A percentile compares a stretch with the other conserved stretches of the same genome.
These are phyloP conservation scores for Crithidia mellificae DNA, from an alignment of 208 protist species.

Conservation along the genomic window DNA sequence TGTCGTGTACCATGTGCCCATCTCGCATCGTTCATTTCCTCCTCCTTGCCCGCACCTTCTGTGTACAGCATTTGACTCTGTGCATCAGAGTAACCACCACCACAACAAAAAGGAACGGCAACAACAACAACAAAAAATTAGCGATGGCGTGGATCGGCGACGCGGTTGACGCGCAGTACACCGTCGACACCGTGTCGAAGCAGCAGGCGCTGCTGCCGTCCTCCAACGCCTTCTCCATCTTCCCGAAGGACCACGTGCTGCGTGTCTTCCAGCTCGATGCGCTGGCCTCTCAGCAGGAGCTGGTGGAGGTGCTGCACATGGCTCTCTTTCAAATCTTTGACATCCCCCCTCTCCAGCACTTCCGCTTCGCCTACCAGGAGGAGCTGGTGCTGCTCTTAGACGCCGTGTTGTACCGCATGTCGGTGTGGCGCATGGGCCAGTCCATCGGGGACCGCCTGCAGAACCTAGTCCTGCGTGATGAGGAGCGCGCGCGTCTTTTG, in stretches of 20 bases:
- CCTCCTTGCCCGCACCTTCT: too few species aligned
- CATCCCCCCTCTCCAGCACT: constrained; percentile 59
- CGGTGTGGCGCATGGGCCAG: constrained; percentile 71
- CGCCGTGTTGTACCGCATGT: constrained; percentile 65
- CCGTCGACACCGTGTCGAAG: constrained; percentile 78
- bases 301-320: constrained; percentile 75
- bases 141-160: constrained; percentile 74
- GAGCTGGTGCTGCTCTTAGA: constrained; percentile 78
- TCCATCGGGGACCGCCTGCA: constrained; percentile 81
- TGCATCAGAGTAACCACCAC: too few species aligned
- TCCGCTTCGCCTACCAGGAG: constrained; percentile 81
- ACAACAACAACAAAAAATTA: background rate
- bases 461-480: constrained; percentile 85
- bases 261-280: constrained; percentile 85
- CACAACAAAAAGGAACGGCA: too few species aligned
- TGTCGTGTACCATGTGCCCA: too few species aligned
- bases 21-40: too few species aligned
- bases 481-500: constrained; percentile 53
- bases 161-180: constrained; percentile 60
- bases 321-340: constrained; percentile 71
- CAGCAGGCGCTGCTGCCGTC: constrained; percentile 70
- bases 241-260: constrained; percentile 76
- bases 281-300: constrained; percentile 68
- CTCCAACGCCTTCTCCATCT: constrained; percentile 70
- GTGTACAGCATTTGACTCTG: too few species aligned